Base-by-base conservation (phyloP, 345 rosid genomes). In the Carallia brachiata region DNA sequence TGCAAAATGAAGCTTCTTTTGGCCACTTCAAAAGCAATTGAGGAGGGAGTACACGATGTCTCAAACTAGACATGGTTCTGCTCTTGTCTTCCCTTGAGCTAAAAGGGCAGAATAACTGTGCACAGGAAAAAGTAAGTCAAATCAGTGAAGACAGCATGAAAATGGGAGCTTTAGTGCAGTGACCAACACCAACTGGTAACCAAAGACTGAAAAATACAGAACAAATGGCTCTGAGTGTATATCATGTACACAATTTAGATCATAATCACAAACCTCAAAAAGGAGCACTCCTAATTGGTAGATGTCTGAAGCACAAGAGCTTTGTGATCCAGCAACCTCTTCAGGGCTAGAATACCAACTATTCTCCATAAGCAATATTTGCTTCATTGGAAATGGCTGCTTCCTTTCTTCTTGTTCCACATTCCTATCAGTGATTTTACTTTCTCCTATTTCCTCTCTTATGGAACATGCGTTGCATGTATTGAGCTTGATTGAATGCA, bases 21-120 rank as follows among this genome's bases (percentile, higher is more conserved):
- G 97, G 87, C 84, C 89, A 92, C 70, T 88, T 88, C 68, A 90
- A 78, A 73, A 95, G 82, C 81, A 95, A 71, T 68, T 88, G 97
- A 69, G 97, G 90, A 53, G 97, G 97, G 85, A 95, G 99, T 74
- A 95, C 88, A 9, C 99, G 93, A 80, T 95, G 97, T 80, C 96
- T 85, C 82, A 95, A 76, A 76, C 97, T 89, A 62, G 93, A 86
- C 99, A 95, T 92, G 37, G 92, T 95, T 80, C 81, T 79, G 65
- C 87, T 79, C 82, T 89, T 91, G 69, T 90, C 96, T 66, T 88
- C 96, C 74, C 86, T 79, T 52, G 90, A 85, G 68, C 81, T 70
- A 61, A 84, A 86, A 2, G 90, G 89, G 73, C 91, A 87, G 73
- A 90, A 86, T 70, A 90, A 76, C 96, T 88, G 78, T 66, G 75